Conservation (phyloP, 2,329 filamentous ascomycete species). For the Blastomyces silverae region DNA sequence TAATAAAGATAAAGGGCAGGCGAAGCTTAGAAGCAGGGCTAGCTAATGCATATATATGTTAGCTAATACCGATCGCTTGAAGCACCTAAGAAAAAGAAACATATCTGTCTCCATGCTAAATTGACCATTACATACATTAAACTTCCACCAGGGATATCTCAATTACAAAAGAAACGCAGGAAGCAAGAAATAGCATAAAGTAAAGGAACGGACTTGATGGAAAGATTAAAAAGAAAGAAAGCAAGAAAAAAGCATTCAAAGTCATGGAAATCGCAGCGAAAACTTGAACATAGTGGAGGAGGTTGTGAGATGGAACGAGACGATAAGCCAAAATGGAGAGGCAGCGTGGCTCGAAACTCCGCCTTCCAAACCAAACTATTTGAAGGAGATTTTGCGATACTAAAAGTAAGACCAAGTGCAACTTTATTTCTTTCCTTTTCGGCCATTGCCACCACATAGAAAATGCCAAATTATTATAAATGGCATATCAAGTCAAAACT, state of each 20-base stretch:
- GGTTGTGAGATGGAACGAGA: neutral
- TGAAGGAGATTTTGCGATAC: neutral
- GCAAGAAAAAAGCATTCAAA: neutral
- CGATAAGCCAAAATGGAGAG: neutral
- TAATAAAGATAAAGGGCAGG: neutral
- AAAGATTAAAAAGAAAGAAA: neutral
- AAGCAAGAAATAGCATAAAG: neutral
- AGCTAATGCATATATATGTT: neutral
- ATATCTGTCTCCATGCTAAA: conserved; percentile 16
- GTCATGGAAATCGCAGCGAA: neutral
- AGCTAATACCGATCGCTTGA: neutral
- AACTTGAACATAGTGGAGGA: neutral
- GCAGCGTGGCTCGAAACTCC: neutral
- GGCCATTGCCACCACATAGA: neutral
- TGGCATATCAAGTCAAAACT: neutral
- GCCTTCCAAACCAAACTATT: neutral
- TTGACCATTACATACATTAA: conserved; percentile 17
- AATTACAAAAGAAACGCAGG: conserved; percentile 4
- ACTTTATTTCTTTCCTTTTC: neutral
- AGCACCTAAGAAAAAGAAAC: conserved; percentile 6
- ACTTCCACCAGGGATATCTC: conserved; percentile 8
- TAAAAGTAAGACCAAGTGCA: conserved; percentile 1
- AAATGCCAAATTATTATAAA: neutral
- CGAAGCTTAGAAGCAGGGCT: neutral
- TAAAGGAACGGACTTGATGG: neutral